Evolutionary conservation across 2,329 filamentous ascomycete species (phyloP).

Genomic region (Scedosporium minutisporum): DNA sequence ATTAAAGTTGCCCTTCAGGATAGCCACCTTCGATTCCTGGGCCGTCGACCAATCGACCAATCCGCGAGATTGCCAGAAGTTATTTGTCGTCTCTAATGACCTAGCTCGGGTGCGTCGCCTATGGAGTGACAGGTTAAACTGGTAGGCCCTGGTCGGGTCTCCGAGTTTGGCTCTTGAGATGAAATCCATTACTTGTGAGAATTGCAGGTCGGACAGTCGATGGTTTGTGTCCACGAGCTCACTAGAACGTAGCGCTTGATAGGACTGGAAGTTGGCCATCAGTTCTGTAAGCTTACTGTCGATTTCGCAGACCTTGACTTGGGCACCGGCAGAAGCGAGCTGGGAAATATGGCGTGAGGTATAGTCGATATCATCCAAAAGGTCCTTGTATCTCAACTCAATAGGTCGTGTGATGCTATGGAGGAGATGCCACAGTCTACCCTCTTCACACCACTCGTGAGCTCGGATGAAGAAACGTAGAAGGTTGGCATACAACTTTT

Average conservation of each 20-base stretch:
- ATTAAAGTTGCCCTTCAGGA: not conserved
- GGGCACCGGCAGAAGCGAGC: not conserved
- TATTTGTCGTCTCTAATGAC: not conserved
- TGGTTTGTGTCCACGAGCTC: not conserved
- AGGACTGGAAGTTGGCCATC: not conserved
- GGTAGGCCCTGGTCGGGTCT: not conserved
- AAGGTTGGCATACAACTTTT: not conserved
- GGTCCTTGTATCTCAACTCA: not conserved
- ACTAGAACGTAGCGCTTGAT: not conserved
- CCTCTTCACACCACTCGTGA: not conserved
- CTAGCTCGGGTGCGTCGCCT: not conserved
- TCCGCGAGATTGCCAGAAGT: not conserved
- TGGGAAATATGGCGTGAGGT: not conserved
- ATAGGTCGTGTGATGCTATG: not conserved
- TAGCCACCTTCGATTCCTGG: not conserved
- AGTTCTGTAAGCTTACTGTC: not conserved
- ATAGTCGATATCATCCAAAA: not conserved
- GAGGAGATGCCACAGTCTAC: not conserved
- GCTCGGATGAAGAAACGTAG: not conserved
- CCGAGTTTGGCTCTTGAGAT: not conserved
- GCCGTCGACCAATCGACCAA: not conserved
- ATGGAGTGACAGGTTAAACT: not conserved
- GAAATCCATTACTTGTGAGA: not conserved
- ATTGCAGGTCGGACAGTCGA: not conserved
- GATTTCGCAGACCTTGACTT: not conserved